phyloP scores from a whole-genome alignment of 2,329 filamentous ascomycete genomes.

The Cordyceps tenuipes region DNA sequence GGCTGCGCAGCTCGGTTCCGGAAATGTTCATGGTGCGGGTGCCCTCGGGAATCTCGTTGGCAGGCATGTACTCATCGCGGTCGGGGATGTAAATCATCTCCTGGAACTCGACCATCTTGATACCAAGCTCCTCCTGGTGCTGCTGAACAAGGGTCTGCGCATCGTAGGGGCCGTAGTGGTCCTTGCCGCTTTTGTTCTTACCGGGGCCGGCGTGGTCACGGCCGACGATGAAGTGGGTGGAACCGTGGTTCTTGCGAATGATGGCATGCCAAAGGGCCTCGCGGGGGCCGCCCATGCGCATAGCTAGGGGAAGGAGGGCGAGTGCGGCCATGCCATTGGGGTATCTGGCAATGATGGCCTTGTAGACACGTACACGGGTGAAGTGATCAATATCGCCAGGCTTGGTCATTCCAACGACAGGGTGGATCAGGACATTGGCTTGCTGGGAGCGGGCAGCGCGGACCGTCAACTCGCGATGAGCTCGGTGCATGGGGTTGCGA shows the following conservation, averaged over 20 bases:
- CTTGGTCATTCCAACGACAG: slow-evolving; percentile 96
- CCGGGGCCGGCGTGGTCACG: slow-evolving; percentile 96
- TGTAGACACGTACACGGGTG: slow-evolving; percentile 96
- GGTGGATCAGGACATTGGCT: slow-evolving; percentile 98
- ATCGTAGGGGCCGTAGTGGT: slow-evolving; percentile 98
- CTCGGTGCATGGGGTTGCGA: slow-evolving; percentile 97
- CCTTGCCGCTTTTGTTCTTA: slow-evolving; percentile 93
- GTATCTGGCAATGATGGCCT: slow-evolving; percentile 91
- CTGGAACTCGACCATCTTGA: slow-evolving; percentile 98
- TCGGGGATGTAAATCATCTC: slow-evolving; percentile 99
- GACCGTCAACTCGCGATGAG: slow-evolving; percentile 95
- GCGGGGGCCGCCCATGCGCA: slow-evolving; percentile 97
- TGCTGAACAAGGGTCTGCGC: slow-evolving; percentile 94
- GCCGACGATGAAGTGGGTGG: slow-evolving; percentile 98
- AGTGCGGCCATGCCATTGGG: slow-evolving; percentile 98
- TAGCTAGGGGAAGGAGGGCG: slow-evolving; percentile 87
- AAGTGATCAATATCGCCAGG: slow-evolving; percentile 99
- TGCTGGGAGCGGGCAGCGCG: slow-evolving; percentile 91
- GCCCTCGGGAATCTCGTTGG: slow-evolving; percentile 79
- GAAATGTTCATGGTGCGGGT: slow-evolving; percentile 83
- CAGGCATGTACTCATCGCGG: slow-evolving; percentile 89
- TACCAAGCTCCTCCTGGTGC: slow-evolving; percentile 92
- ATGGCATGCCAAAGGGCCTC: slow-evolving; percentile 99
- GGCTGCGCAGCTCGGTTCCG: slow-evolving; percentile 82
- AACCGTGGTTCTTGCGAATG: slow-evolving; percentile 98